A percentile compares a stretch with the other conserved stretches of the same genome.
phyloP scores from a whole-genome alignment of 768 basidiomycete genomes.

The Leccinum broughii region DNA sequence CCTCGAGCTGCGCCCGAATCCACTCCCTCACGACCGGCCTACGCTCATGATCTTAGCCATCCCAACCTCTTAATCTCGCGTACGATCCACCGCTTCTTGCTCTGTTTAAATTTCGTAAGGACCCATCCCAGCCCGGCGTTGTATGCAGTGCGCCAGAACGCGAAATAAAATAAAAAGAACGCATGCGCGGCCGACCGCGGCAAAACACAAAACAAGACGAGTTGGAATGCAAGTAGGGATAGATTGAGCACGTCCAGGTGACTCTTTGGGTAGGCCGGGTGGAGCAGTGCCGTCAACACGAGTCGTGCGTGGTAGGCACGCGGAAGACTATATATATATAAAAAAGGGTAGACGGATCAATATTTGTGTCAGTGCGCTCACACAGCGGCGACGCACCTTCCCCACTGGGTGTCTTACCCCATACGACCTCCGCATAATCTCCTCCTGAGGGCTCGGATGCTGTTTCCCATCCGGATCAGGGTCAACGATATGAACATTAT shows the following conservation, averaged over 20 bases:
- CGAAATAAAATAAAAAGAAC: slow-evolving; percentile 90
- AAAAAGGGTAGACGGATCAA: not conserved
- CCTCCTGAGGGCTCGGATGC: slow-evolving; percentile 22
- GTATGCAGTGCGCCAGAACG: slow-evolving; percentile 90
- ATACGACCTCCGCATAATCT: slow-evolving; percentile 57
- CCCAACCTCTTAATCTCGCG: slow-evolving; percentile 72
- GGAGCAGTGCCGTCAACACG: slow-evolving; percentile 80
- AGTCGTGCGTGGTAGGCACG: slow-evolving; percentile 83
- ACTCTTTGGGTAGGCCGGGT: slow-evolving; percentile 82
- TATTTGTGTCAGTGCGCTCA: not conserved
- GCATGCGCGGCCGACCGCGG: slow-evolving; percentile 52
- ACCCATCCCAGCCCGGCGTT: slow-evolving; percentile 94
- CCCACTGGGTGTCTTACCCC: slow-evolving; percentile 84
- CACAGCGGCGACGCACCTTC: slow-evolving; percentile 52
- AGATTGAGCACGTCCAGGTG: slow-evolving; percentile 87
- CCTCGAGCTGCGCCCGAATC: slow-evolving; percentile 83
- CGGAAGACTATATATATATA: slow-evolving; percentile 66
- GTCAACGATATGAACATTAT: slow-evolving; percentile 8
- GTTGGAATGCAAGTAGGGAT: slow-evolving; percentile 73
- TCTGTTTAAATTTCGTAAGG: slow-evolving; percentile 91
- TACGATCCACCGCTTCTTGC: slow-evolving; percentile 94
- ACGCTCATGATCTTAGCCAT: slow-evolving; percentile 82
- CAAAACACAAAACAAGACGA: slow-evolving; percentile 67
- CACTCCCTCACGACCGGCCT: slow-evolving; percentile 68
- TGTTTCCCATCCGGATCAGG: slow-evolving; percentile 14